A percentile compares a stretch with the other conserved stretches of the same genome.
Evolutionary conservation across 441 rosid genomes (phyloP).

Genomic region (Sinapis alba): DNA sequence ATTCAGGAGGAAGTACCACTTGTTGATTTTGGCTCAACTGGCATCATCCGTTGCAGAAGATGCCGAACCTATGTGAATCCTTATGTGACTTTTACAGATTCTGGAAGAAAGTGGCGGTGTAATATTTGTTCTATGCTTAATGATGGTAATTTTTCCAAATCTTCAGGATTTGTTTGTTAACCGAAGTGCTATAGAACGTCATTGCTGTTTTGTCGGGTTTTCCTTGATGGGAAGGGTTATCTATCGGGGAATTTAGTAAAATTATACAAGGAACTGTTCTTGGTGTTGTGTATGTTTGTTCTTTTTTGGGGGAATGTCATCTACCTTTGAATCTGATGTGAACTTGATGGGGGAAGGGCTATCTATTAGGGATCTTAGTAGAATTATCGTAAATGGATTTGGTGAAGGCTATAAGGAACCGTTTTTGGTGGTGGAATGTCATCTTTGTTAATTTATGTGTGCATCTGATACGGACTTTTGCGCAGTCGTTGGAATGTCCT

Average conservation of each 20-base stretch:
- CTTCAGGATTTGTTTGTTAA: conserved; percentile 1
- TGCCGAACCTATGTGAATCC: conserved; percentile 99
- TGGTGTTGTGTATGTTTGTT: not conserved
- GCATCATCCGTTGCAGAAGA: conserved; percentile 97
- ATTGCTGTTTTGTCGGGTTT: not conserved
- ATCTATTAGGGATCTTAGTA: conserved; percentile 4
- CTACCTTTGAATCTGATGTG: not conserved
- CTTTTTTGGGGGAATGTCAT: not conserved
- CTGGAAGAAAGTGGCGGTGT: conserved; percentile 99
- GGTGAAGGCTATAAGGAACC: conserved; percentile 18
- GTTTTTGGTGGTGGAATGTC: conserved; percentile 15
- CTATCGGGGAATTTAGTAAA: not conserved
- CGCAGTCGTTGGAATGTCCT: conserved; percentile 15
- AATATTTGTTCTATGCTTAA: conserved; percentile 89
- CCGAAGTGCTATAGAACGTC: conserved; percentile 5
- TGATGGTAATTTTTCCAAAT: conserved; percentile 64
- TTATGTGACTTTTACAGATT: conserved; percentile 83
- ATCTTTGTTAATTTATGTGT: not conserved
- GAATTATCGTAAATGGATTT: conserved; percentile 14
- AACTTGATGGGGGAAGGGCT: not conserved
- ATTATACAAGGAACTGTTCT: not conserved
- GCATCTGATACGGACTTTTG: not conserved
- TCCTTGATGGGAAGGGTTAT: not conserved
- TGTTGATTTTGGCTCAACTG: conserved; percentile 78
- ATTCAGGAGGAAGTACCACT: conserved; percentile 94